Conservation (phyloP, 352 stramenopile genomes). For the Globisporangium canariense region DNA sequence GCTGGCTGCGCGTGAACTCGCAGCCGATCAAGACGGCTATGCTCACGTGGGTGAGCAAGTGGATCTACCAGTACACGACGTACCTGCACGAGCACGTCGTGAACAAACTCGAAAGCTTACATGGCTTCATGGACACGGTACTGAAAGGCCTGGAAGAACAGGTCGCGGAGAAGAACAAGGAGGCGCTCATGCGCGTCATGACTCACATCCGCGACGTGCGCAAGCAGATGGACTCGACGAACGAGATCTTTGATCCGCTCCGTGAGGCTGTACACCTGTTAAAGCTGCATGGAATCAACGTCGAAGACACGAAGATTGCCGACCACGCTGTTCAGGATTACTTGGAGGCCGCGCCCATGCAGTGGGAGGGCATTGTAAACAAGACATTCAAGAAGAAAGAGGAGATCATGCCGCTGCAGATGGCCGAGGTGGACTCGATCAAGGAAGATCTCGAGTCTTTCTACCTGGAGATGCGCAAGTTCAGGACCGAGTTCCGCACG, state of each 20-base stretch:
- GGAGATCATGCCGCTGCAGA: constrained; percentile 97
- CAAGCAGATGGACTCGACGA: constrained; percentile 91
- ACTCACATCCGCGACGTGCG: constrained; percentile 93
- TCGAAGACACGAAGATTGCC: constrained; percentile 87
- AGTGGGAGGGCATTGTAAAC: constrained; percentile 98
- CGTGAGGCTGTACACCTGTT: constrained; percentile 93
- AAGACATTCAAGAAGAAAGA: constrained; percentile 99
- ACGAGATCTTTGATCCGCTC: constrained; percentile 94
- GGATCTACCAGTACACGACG: constrained; percentile 94
- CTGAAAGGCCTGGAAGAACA: constrained; percentile 89
- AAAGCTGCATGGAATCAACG: constrained; percentile 91
- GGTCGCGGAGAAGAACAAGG: constrained; percentile 91
- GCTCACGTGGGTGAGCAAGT: constrained; percentile 94
- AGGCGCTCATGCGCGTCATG: constrained; percentile 97
- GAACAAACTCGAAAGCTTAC: constrained; percentile 79
- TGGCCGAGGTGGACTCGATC: constrained; percentile 93
- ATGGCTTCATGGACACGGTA: constrained; percentile 93
- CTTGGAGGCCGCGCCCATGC: constrained; percentile 93
- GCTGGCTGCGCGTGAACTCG: constrained; percentile 97
- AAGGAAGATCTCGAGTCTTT: constrained; percentile 94
- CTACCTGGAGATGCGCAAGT: constrained; percentile 92
- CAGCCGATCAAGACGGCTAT: constrained; percentile 97
- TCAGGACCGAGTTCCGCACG: constrained; percentile 92
- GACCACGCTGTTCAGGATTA: constrained; percentile 88
- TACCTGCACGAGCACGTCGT: constrained; percentile 93